Base-by-base conservation (phyloP, 305 asterid species). In the Caryopteris hybrid region DNA sequence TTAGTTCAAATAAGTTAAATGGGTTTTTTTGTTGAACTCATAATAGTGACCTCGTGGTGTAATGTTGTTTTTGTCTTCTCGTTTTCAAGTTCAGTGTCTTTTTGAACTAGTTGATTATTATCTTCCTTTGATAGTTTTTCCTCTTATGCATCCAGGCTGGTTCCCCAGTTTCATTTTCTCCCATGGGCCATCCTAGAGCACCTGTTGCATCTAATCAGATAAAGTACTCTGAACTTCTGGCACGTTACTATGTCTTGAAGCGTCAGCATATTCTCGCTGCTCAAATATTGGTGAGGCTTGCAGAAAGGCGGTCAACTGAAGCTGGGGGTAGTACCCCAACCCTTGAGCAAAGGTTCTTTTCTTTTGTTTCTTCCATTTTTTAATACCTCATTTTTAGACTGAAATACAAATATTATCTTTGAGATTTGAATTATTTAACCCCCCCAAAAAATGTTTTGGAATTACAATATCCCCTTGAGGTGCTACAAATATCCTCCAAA, bases 181-280 rank as follows among this genome's bases (percentile, higher is more conserved):
- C 81, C 25, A 65, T 64, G 72, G 83, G 84, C 43, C 88, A 80
- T 69, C 74, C 92, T 51, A 78, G 95, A 77, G 83, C 68, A 46
- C 73, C 88, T 64, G 71, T 73, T 50, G 77, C 80, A 58, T 77
- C 85, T 52, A 79, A 78, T 74, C 97, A 91, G 82, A 83, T 84
- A 33, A 94, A 87, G 78, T 91, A 83, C 78, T 59, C 80, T 31
- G 96, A 91, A 80, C 95, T 91, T 78, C 85, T 94, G 81, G 99
- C 96, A 57, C 88, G 96, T 22, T 94, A 87, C 80, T 94, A 94
- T 66, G 96, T 94, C 73, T 71, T 76, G 77, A 94, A 94, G 80
- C 88, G 91, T 62, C 99, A 94, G 81, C 99, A 87, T 70, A 72
- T 86, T 76, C 95, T 85, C 81, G 96, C 98, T 65, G 97, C 98